Conservation (phyloP, 805 yeast genomes). For the Naumovozyma castellii region DNA sequence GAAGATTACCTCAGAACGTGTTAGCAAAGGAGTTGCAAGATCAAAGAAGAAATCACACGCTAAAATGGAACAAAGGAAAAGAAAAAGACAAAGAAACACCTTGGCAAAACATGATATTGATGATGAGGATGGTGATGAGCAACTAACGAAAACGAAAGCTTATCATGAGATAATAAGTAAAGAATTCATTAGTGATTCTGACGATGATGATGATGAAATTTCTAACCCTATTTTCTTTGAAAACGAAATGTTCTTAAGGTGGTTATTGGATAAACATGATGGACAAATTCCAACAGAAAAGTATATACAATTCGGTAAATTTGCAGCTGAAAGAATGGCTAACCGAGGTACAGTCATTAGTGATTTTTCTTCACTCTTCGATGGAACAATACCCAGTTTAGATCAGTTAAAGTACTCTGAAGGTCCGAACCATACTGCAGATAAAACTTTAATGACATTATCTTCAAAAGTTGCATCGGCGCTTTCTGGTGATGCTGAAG, state of each 20-base stretch:
- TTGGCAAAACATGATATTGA: constrained; percentile 11
- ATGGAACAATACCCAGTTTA: constrained; percentile 19
- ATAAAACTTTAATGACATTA: constrained; percentile 11
- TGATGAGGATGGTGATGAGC: constrained; percentile 4
- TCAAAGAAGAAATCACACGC: constrained; percentile 11
- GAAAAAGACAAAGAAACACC: constrained; percentile 3
- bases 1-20: constrained; percentile 4
- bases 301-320: constrained; percentile 17
- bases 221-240: constrained; percentile 25
- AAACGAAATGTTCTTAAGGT: constrained; percentile 29
- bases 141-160: background rate
- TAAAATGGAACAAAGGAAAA: background rate
- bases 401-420: constrained; percentile 2
- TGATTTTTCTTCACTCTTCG: constrained; percentile 23
- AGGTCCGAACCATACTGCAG: constrained; percentile 7
- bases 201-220: constrained; percentile 19
- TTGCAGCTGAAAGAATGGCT: constrained; percentile 22
- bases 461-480: constrained; percentile 4
- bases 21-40: constrained; percentile 19
- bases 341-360: constrained; percentile 13
- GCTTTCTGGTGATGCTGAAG: constrained; percentile 16
- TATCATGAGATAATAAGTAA: constrained; percentile 18
- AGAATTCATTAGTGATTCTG: constrained; percentile 29
- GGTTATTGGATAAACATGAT: constrained; percentile 20
- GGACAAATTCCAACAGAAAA: constrained; percentile 22